Evolutionary conservation across 106 monocot genomes (phyloP).

Genomic region (Agapanthus africanus): DNA sequence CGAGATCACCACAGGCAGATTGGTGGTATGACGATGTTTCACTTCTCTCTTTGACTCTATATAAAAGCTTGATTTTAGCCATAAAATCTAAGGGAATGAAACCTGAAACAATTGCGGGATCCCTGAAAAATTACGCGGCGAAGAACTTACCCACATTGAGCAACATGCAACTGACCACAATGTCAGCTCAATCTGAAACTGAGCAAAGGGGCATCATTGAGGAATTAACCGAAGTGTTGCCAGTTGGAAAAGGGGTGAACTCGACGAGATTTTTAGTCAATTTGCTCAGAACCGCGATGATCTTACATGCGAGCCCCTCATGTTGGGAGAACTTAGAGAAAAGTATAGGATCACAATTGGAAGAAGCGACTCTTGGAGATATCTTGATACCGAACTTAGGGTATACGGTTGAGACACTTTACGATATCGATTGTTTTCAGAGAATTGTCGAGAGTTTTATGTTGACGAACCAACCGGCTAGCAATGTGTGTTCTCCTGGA

Average conservation of each 20-base stretch:
- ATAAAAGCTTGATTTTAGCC: conserved; percentile 33
- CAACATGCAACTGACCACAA: conserved; percentile 2
- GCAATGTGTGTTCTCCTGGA: conserved; percentile 10
- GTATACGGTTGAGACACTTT: conserved; percentile 49
- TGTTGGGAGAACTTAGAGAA: conserved; percentile 61
- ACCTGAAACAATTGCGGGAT: conserved; percentile 30
- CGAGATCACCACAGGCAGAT: conserved; percentile 8
- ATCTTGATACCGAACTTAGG: conserved; percentile 59
- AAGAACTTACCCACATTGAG: conserved; percentile 31
- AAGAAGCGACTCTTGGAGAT: conserved; percentile 63
- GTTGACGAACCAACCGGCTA: conserved; percentile 14
- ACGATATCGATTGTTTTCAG: conserved; percentile 72
- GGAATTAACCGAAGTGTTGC: conserved; percentile 48
- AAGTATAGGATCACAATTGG: conserved; percentile 59
- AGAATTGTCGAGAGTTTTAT: conserved; percentile 54
- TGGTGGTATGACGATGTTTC: conserved; percentile 55
- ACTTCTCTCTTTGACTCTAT: conserved; percentile 37
- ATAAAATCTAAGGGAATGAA: conserved; percentile 40
- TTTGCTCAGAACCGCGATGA: conserved; percentile 52
- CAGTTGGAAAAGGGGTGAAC: conserved; percentile 46
- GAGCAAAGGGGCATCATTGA: conserved; percentile 45
- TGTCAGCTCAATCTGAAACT: conserved; percentile 31
- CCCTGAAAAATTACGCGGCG: conserved; percentile 31
- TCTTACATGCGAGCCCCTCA: conserved; percentile 40
- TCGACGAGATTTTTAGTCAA: conserved; percentile 51